phyloP scores from a whole-genome alignment of 257 asterid species.

The Craterostigma plantagineum region DNA sequence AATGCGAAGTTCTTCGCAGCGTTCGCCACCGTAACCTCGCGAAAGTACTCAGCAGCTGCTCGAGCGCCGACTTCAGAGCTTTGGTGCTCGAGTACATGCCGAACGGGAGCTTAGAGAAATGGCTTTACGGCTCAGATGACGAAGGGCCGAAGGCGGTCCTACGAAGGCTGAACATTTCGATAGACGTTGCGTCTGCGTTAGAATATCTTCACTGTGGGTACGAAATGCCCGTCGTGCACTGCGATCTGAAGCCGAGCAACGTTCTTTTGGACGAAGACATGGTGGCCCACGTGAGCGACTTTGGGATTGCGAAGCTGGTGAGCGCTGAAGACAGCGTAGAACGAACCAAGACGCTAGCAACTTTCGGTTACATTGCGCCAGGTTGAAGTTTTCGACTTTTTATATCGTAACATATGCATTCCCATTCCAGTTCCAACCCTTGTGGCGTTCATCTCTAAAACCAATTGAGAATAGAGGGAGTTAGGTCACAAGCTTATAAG shows the following conservation, averaged over 20 bases:
- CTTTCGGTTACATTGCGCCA: conserved; percentile 28
- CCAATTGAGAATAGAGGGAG: too few relatives aligned
- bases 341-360: conserved; percentile 19
- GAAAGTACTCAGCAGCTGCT: conserved; percentile 18
- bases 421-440: background rate
- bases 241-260: conserved; percentile 22
- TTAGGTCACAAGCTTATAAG: too few relatives aligned
- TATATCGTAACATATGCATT: too few relatives aligned
- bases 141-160: conserved; percentile 5
- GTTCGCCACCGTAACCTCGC: too few relatives aligned
- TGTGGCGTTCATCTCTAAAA: too few relatives aligned
- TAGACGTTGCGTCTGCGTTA: conserved; percentile 22
- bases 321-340: conserved; percentile 4
- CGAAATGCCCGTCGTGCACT: conserved; percentile 17
- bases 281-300: conserved; percentile 28
- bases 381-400: conserved; percentile 6
- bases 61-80: conserved; percentile 11
- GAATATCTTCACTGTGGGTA: conserved; percentile 23
- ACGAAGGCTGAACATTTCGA: conserved; percentile 13
- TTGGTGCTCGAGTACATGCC: conserved; percentile 23
- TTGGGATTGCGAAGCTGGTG: conserved; percentile 22
- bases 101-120: conserved; percentile 20
- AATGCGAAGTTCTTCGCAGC: conserved; percentile 20
- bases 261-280: conserved; percentile 18
- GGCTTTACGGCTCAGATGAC: conserved; percentile 12